Evolutionary conservation across 75 land plant species (phyloP).

Genomic region (Isoetes taiwanensis): DNA sequence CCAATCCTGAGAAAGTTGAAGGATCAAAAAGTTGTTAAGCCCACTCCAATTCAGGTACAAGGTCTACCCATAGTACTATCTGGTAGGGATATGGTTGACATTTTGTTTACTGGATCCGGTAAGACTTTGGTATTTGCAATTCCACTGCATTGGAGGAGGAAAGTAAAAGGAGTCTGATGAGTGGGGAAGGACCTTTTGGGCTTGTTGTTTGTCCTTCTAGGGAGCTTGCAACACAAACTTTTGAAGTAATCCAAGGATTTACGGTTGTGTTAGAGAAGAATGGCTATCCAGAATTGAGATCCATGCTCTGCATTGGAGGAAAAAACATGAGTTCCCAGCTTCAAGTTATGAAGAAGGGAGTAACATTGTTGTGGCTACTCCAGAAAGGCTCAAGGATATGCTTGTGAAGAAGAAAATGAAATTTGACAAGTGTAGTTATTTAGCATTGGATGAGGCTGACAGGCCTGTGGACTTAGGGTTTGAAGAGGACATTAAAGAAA

Average conservation of each 20-base stretch:
- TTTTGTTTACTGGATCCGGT: constrained; percentile 1
- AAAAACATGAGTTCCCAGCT: constrained; percentile 6
- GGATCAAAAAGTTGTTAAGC: background rate
- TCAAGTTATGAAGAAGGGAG: background rate
- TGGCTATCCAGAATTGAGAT: background rate
- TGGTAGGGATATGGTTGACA: background rate
- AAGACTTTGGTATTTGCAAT: background rate
- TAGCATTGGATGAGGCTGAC: constrained; percentile 1
- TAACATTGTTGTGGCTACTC: constrained; percentile 6
- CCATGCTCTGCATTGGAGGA: constrained; percentile 8
- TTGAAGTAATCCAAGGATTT: background rate
- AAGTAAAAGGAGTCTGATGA: background rate
- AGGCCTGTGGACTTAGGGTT: background rate
- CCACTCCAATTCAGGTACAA: background rate
- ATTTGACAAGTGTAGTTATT: background rate
- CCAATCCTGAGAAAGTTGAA: constrained; percentile 2
- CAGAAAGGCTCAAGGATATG: constrained; percentile 3
- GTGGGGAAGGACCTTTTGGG: constrained; percentile 5
- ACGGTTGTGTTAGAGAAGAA: background rate
- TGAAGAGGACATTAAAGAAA: background rate
- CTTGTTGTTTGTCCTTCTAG: background rate
- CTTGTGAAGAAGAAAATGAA: constrained; percentile 5
- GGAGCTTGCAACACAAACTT: background rate
- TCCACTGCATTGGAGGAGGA: constrained; percentile 4
- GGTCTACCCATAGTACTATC: background rate